Base-by-base conservation (phyloP, 2,329 filamentous ascomycete genomes). In the Trichoderma atroviride region DNA sequence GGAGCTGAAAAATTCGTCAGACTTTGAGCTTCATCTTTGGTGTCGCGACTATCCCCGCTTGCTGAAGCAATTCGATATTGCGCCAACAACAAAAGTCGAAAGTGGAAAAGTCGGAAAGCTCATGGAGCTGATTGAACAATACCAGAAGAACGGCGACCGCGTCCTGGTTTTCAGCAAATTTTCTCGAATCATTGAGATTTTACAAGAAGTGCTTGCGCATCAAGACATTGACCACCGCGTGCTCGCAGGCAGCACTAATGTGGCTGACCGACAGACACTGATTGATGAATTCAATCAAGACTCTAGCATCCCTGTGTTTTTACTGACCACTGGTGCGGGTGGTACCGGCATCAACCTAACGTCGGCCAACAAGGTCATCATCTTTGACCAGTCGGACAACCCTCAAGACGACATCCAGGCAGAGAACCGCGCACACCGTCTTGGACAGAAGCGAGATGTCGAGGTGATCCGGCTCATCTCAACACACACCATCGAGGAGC, bases 321-420 rank as follows among this genome's bases (percentile, higher is more conserved):
- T 99, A 73, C 87, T 99, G 6, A 96, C 92, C 0, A 99, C 96
- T 0, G 95, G 94, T 70, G 94, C 95, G 0, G 96, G 96, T 64
- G 96, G 96, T n/a, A 96, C 95, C 0, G 96, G 96, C 52, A 96
- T 99, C 82, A 99, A 99, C 79, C 82, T 99, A 67, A 96, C 95
- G 9, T 92, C 92, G 43, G 96, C 96, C 5, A 98, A 98, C 83
- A 98, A 97, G 81, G 95, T 99, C 74, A 89, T 99, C 80, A 96
- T 99, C 76, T 97, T 98, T 78, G 96, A 99, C 80, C 92, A 92
- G 72, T 93, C 91, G n/a, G 97, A 97, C 82, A 99, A 99, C 75
- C 96, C 96, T 0, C 96, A 99, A 78, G 95, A 98, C 74, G 96
- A 99, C 77, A 90, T 97, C n/a, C 96, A 99, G 79, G 96, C 96